Base-by-base conservation (phyloP, 768 basidiomycete species). In the Symmetrospora coprosmae region DNA sequence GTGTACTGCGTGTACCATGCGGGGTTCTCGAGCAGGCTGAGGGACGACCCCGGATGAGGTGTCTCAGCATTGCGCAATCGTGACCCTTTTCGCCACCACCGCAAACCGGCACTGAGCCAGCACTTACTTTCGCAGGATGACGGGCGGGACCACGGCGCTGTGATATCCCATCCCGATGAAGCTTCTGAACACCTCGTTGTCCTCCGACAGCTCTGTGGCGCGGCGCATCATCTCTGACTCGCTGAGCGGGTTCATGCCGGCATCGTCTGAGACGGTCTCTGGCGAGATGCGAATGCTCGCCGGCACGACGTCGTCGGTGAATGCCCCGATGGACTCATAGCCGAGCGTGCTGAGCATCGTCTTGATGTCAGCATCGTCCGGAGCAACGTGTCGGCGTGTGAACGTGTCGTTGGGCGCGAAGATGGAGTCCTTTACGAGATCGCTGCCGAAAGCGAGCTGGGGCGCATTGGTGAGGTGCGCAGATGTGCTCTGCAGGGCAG, bases 1-100 rank as follows among this genome's bases (percentile, higher is more conserved):
- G 90, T 91, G 72, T 92, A 91, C 16, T 85, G 87, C 5, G 91
- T 96, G 73, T 96, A 97, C 92, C 92, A 99, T 2, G 85, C 87
- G 27, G 90, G 92, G 70, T 92, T 97, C 74, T 99, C 91, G 60
- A 75, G 67, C 49, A 70, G 52, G 63, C 66, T 69, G 50, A 3
- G 23, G 5, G 9, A 33, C 21, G n/a, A n/a, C n/a, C n/a, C n/a
- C n/a, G n/a, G n/a, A n/a, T n/a, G n/a, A n/a, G n/a, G n/a, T n/a
- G n/a, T n/a, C n/a, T n/a, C 45, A 13, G n/a, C 45, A 14, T 46
- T 14, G 45, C 23, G 13, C 13, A 13, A 11, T 11, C 13, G 23
- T 1, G 45, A 27, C 11, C n/a, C n/a, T n/a, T 13, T 50, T 30
- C 21, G 49, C 49, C 9, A 33, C n/a, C n/a, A n/a, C n/a, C n/a